Evolutionary conservation across 2,329 filamentous ascomycete genomes (phyloP), one percentile per base, ranked within the genome.

Genomic region (Fusarium denticulatum): DNA sequence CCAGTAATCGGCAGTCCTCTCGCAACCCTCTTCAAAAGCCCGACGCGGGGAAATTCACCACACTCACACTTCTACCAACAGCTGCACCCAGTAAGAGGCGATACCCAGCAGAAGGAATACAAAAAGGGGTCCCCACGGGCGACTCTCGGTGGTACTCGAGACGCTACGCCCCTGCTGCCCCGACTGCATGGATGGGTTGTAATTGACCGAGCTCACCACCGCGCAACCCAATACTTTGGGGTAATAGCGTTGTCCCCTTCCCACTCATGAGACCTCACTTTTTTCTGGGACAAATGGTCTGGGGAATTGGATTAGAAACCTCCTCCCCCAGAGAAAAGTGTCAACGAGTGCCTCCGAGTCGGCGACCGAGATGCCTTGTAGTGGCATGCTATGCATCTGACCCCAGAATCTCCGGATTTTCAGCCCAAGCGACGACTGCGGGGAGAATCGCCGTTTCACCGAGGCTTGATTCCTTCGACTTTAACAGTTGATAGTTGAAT

Each of bases 71-170:
- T 13, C 37, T 22, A 22, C 32, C 32, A 34, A 34, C 32, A 34
- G 14, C 32, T 34, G 32, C 18, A 18, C 36, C 20, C 37, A 22
- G 37, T 39, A 13, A 37, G 8, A 37, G 15, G 20, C 43, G 61
- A 24, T n/a, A 42, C 43, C 60, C 45, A 60, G 61, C 14, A 62
- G 37, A 53, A 22, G 24, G 16, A 28, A 45, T 45, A 53, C 45
- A 34, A 47, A 43, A 63, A 49, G 37, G 45, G 57, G 43, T 67
- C 69, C 75, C 75, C 74, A 50, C 67, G 79, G 77, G 69, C 72
- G 74, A 79, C 79, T 77, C 79, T 81, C 80, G 80, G 80, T 79
- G 75, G 75, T 81, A 81, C 77, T 81, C 75, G 65, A 71, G 64
- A 65, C 79, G 76, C 79, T 78, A 79, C 72, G 64, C 69, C 72